Evolutionary conservation across 768 basidiomycete species (phyloP), one percentile per base, ranked within the genome.

Genomic region (Hydnum rufescens): DNA sequence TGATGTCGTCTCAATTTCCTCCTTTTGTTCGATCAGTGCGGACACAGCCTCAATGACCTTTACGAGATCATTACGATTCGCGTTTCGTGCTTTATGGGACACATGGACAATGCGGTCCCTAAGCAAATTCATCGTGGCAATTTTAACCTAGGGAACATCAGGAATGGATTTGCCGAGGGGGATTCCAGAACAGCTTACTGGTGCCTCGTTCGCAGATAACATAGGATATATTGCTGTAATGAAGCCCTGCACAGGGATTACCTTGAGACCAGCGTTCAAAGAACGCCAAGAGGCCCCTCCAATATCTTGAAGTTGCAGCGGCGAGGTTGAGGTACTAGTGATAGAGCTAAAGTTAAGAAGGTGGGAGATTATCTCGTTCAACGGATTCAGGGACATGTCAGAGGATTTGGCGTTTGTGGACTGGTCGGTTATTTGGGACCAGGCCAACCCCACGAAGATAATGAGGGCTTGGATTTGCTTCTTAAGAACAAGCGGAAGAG

Each of bases 231-330:
- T 65, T 3, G 81, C 71, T 26, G 63, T 59, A 51, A 84, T 65
- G 65, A 93, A 92, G 58, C 80, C 75, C 29, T 66, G 62, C 2
- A 80, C 87, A 4, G 80, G 72, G 66, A 92, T 78, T 42, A 77
- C 72, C 23, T 64, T 68, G 50, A 88, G 70, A n/a, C n/a, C n/a
- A n/a, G n/a, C n/a, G n/a, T n/a, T n/a, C n/a, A n/a, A n/a, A n/a
- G n/a, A n/a, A n/a, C n/a, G n/a, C n/a, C n/a, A n/a, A n/a, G n/a
- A n/a, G n/a, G n/a, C n/a, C 34, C 19, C 34, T 39, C 34, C 19
- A 56, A 75, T 51, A 53, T 82, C 83, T 39, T 64, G 63, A 51
- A 80, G 64, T 60, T 79, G 78, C 31, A 54, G 54, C 4, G 65
- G 59, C 29, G 68, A 60, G 6, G n/a, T 69, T 73, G 71, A 53